phyloP scores from a whole-genome alignment of 371 early-diverging fungal genomes.

The Mortierella polycephala region DNA sequence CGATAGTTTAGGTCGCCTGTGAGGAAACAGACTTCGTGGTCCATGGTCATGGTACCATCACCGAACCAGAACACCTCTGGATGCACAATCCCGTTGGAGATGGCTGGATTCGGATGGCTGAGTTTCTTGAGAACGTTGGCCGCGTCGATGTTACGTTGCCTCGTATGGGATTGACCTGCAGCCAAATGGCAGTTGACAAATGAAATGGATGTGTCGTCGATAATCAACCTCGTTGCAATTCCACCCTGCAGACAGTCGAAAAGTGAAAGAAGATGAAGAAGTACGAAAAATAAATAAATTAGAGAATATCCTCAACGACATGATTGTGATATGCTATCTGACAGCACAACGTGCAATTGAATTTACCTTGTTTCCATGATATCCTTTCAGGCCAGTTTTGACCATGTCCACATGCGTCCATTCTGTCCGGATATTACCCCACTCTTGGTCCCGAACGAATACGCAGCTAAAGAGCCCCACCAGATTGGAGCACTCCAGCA shows the following conservation, averaged over 20 bases:
- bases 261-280: no score
- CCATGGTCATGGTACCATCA: conserved; percentile 75
- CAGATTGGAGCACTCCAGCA: conserved; percentile 75
- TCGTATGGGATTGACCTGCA: conserved; percentile 80
- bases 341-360: neutral
- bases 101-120: conserved; percentile 39
- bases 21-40: conserved; percentile 81
- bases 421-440: conserved; percentile 48
- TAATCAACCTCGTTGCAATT: conserved; percentile 78
- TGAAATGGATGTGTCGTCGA: conserved; percentile 83
- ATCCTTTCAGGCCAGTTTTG: conserved; percentile 88
- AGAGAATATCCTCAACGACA: neutral
- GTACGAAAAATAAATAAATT: no score
- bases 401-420: conserved; percentile 61
- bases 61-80: conserved; percentile 60
- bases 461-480: conserved; percentile 86
- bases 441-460: conserved; percentile 64
- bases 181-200: conserved; percentile 91
- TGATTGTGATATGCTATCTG: neutral
- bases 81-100: conserved; percentile 29
- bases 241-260: conserved; percentile 83
- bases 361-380: conserved; percentile 88
- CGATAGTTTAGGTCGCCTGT: conserved; percentile 91
- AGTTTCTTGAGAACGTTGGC: conserved; percentile 74
- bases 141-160: conserved; percentile 80